phyloP scores from a whole-genome alignment of 805 yeast genomes.

The Barnettozyma populi region DNA sequence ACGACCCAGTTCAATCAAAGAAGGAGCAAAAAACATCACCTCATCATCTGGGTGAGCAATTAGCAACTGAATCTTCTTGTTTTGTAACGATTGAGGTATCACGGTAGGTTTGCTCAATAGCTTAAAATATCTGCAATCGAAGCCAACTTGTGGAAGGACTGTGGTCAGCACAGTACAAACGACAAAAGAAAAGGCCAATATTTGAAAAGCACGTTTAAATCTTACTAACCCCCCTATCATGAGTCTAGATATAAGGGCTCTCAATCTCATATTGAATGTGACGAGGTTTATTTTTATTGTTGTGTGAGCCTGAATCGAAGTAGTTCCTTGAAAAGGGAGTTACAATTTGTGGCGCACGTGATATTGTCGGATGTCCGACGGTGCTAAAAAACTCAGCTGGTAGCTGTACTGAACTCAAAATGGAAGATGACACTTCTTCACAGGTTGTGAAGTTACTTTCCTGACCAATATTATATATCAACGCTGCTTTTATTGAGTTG shows the following conservation, averaged over 20 bases:
- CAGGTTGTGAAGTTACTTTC: no score
- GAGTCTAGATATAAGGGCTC: no score
- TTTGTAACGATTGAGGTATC: neutral
- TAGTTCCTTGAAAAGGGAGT: no score
- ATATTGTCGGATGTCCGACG: no score
- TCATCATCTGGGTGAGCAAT: slow-evolving; percentile 99
- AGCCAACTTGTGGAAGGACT: neutral
- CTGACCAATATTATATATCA: no score
- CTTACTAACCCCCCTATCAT: neutral
- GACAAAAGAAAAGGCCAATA: neutral
- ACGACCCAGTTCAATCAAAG: slow-evolving; percentile 48
- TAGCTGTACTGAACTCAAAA: no score
- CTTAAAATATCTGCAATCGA: neutral
- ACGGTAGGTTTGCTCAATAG: neutral
- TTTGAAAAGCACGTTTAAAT: neutral
- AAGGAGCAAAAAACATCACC: slow-evolving; percentile 93
- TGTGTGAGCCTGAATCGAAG: no score
- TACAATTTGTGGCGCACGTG: no score
- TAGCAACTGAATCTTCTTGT: slow-evolving; percentile 39
- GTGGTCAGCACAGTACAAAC: neutral
- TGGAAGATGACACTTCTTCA: no score
- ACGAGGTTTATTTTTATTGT: no score
- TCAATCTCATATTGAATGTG: neutral
- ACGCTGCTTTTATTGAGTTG: no score
- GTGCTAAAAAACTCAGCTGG: no score